Conservation (phyloP, 345 rosid genomes). For the Gossypium ekmanianum region DNA sequence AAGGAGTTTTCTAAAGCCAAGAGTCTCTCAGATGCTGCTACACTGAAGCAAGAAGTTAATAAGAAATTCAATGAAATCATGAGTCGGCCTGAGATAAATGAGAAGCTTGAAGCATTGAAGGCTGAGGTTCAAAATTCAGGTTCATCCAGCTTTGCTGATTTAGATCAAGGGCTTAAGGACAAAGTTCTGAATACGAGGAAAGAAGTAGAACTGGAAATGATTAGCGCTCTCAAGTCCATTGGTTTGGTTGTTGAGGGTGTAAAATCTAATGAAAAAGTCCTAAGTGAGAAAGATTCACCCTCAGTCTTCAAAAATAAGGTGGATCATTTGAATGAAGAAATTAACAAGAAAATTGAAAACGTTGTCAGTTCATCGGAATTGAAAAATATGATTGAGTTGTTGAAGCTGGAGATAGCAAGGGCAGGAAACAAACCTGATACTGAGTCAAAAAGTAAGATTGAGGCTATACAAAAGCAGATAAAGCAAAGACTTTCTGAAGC, state of each 20-base stretch:
- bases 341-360: constrained; percentile 51
- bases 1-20: constrained; percentile 60
- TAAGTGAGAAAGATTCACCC: constrained; percentile 29
- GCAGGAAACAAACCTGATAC: constrained; percentile 47
- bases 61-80: constrained; percentile 56
- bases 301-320: constrained; percentile 37
- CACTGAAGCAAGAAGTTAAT: constrained; percentile 46
- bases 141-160: constrained; percentile 49
- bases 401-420: constrained; percentile 59
- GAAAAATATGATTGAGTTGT: constrained; percentile 52
- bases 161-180: constrained; percentile 52
- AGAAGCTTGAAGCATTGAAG: constrained; percentile 58
- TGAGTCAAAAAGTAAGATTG: constrained; percentile 44
- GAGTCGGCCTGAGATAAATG: constrained; percentile 52
- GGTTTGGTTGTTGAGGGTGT: constrained; percentile 54
- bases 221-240: constrained; percentile 41
- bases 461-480: constrained; percentile 55
- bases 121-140: constrained; percentile 48
- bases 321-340: constrained; percentile 50
- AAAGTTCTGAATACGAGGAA: constrained; percentile 41
- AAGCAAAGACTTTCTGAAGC: constrained; percentile 55
- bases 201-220: constrained; percentile 56
- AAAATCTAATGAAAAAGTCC: constrained; percentile 32
- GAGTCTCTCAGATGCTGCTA: constrained; percentile 32
- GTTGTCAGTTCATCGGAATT: constrained; percentile 47